phyloP scores from a whole-genome alignment of 352 stramenopile species.

The Globisporangium rhizosaccharum region DNA sequence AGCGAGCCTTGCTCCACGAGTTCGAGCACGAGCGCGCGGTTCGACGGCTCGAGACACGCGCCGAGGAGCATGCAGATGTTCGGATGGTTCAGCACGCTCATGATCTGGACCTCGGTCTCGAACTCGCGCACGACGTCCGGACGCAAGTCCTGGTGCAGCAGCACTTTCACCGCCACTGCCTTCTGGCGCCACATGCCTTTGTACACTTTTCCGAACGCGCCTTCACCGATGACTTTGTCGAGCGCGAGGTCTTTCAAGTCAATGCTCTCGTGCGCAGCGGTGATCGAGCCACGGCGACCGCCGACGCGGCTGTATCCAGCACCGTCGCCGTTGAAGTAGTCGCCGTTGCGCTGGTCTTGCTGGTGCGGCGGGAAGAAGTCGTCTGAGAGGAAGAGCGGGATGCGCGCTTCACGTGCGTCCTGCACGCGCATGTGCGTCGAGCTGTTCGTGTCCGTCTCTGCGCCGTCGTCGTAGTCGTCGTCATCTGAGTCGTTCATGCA shows the following conservation, averaged over 20 bases:
- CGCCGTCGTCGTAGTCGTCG: slow-evolving; percentile 15
- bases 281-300: slow-evolving; percentile 17
- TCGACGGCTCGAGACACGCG: slow-evolving; percentile 89
- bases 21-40: slow-evolving; percentile 95
- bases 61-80: slow-evolving; percentile 97
- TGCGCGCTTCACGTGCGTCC: slow-evolving; percentile 45
- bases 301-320: slow-evolving; percentile 4
- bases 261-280: slow-evolving; percentile 45
- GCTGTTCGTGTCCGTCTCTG: slow-evolving; percentile 35
- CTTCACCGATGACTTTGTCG: slow-evolving; percentile 60
- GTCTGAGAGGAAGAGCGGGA: slow-evolving; percentile 57
- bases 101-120: slow-evolving; percentile 80
- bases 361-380: slow-evolving; percentile 34
- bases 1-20: slow-evolving; percentile 90
- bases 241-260: slow-evolving; percentile 56
- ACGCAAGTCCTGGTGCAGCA: slow-evolving; percentile 67
- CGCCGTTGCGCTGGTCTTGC: slow-evolving; percentile 12
- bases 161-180: slow-evolving; percentile 68
- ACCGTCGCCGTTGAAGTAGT: slow-evolving; percentile 12
- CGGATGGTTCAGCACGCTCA: slow-evolving; percentile 91
- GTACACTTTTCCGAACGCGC: slow-evolving; percentile 78
- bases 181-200: slow-evolving; percentile 50
- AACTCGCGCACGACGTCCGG: slow-evolving; percentile 69
- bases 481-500: slow-evolving; percentile 20
- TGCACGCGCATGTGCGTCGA: slow-evolving; percentile 36